phyloP scores from a whole-genome alignment of 148 eudicot genomes.

The Agrostemma githago region DNA sequence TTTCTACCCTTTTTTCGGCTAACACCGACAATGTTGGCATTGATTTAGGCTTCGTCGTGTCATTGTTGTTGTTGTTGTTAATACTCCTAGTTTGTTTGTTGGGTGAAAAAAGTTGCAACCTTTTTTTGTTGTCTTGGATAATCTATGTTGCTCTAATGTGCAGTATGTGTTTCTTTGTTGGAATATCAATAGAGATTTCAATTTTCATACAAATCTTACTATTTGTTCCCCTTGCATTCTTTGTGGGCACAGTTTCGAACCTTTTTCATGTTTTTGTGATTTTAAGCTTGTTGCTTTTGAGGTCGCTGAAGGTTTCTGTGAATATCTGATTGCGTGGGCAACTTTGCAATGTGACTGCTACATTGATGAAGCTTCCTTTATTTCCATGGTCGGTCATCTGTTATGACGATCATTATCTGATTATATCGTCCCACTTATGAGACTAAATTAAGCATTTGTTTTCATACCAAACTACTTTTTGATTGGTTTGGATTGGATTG shows the following conservation, averaged over 20 bases:
- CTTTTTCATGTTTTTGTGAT: not conserved
- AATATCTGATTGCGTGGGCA: not conserved
- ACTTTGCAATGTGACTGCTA: not conserved
- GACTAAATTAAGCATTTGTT: not conserved
- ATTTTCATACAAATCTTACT: not conserved
- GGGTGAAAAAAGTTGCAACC: not conserved
- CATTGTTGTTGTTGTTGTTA: not conserved
- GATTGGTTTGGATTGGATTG: constrained; percentile 14
- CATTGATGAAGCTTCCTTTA: not conserved
- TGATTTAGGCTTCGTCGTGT: not conserved
- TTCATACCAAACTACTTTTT: not conserved
- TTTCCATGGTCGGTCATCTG: not conserved
- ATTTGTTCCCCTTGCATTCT: not conserved
- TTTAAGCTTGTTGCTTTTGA: not conserved
- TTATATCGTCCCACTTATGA: not conserved
- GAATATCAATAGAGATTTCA: not conserved
- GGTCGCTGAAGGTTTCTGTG: not conserved
- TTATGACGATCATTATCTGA: not conserved
- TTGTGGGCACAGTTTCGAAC: not conserved
- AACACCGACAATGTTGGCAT: too few relatives aligned
- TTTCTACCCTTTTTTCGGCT: not conserved
- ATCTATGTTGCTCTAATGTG: not conserved
- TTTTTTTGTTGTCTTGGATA: not conserved
- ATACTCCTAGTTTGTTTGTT: not conserved
- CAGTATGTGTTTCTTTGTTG: not conserved